Evolutionary conservation across 305 asterid genomes (phyloP), one percentile per base, ranked within the genome.

Genomic region (Fraxinus velutina): DNA sequence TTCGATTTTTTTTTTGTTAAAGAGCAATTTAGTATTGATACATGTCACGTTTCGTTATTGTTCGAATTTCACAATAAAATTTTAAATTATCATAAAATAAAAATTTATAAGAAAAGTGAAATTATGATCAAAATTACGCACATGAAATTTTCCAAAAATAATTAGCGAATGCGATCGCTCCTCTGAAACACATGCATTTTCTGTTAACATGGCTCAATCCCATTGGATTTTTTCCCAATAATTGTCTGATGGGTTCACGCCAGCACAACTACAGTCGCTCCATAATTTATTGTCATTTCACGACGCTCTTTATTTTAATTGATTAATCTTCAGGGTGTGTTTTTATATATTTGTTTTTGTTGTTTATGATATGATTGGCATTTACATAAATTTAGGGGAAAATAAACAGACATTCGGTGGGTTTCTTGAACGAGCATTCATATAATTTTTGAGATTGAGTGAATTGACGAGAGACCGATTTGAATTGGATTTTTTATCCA

Each of bases 361-460:
- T 13, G 75, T 30, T 71, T 71, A 32, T 71, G 39, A 70, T 70
- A 71, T 71, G 74, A 68, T 68, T 71, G 75, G 75, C 44, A 15
- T 30, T 71, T 15, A 33, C 75, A 79, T 84, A 79, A 12, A 33
- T 79, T 44, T 47, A 37, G 55, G 47, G 36, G 75, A 47, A 77
- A 79, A 24, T 76, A 57, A 80, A 75, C 86, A 73, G 86, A 82
- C 84, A 82, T 77, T 78, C 83, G 80, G 82, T 73, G 84, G 75
- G 50, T 81, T 32, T 82, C 76, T 84, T 72, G 85, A 86, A 52
- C 81, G 52, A 75, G 79, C 77, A 68, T 78, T 83, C 34, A 80
- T 73, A 83, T 79, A 81, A 81, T 85, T 80, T 83, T 80, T 84
- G 82, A 85, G 87, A 85, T 57, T 34, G 70, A 64, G 70, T 79